Conservation (phyloP, 1,284 basidiomycete genomes). For the Vanrija sp. region DNA sequence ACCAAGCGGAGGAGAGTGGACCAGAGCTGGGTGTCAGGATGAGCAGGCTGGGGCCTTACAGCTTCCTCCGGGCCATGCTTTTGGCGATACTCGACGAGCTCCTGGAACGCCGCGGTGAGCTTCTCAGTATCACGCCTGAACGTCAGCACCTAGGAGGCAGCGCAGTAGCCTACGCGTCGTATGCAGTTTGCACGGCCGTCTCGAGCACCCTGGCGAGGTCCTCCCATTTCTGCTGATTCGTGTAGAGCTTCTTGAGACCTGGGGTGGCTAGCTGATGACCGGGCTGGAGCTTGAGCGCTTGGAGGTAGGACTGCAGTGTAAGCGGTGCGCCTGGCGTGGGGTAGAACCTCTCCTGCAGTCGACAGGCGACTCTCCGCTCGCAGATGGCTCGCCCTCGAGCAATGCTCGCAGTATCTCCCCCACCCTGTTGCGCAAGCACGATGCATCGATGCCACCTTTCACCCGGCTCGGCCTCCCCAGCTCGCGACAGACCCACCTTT, state of each 20-base stretch:
- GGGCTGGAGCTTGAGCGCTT: constrained; percentile 63
- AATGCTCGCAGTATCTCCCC: too few relatives aligned
- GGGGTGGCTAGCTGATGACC: constrained; percentile 64
- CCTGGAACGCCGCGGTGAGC: constrained; percentile 74
- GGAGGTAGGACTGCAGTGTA: constrained; percentile 62
- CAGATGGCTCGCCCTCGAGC: too few relatives aligned
- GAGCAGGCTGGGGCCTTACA: constrained; percentile 47
- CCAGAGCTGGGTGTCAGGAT: constrained; percentile 56
- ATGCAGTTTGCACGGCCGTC: constrained; percentile 56
- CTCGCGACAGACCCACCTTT: constrained; percentile 58
- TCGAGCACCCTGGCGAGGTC: constrained; percentile 58
- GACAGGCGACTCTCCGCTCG: too few relatives aligned
- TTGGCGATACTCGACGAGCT: constrained; percentile 63
- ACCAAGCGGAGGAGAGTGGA: constrained; percentile 66
- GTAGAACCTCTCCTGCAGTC: too few relatives aligned
- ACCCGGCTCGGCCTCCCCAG: too few relatives aligned
- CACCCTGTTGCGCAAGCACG: too few relatives aligned
- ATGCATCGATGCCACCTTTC: too few relatives aligned
- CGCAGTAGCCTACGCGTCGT: constrained; percentile 55
- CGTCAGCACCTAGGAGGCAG: constrained; percentile 1
- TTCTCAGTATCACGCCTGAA: constrained; percentile 69
- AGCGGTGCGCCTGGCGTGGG: neutral
- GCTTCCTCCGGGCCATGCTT: constrained; percentile 60
- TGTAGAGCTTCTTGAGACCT: constrained; percentile 72
- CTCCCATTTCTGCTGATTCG: constrained; percentile 60